Percentiles rank a stretch among this genome's conserved stretches.
Conservation (phyloP, 306 rosid species). For the Sphenostylis stenocarpa region DNA sequence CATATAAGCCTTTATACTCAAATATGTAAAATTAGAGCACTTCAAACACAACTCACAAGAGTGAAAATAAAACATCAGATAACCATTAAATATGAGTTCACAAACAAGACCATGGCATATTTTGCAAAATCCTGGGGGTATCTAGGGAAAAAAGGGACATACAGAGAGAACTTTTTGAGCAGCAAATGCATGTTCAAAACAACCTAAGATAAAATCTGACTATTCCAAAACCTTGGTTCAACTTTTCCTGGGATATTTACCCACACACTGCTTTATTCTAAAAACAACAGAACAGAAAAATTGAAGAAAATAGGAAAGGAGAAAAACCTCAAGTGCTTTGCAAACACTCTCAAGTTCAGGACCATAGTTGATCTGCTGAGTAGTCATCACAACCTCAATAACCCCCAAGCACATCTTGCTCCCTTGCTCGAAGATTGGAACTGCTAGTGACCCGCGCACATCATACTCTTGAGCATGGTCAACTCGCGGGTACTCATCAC, state of each 20-base stretch:
- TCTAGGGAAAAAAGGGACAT: not conserved
- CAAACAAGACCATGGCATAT: not conserved
- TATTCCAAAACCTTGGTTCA: slow-evolving; percentile 20
- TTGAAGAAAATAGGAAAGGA: slow-evolving; percentile 17
- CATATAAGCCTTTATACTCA: slow-evolving; percentile 26
- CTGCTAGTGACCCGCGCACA: slow-evolving; percentile 81
- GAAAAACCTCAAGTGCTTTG: slow-evolving; percentile 91
- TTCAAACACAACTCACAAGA: not conserved
- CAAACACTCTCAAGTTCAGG: slow-evolving; percentile 74
- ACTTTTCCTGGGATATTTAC: not conserved
- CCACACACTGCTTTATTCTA: not conserved
- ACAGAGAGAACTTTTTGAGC: not conserved
- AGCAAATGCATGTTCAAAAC: slow-evolving; percentile 6
- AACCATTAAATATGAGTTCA: not conserved
- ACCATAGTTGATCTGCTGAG: slow-evolving; percentile 64
- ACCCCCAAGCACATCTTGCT: slow-evolving; percentile 84
- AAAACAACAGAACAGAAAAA: slow-evolving; percentile 20
- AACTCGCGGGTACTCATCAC: slow-evolving; percentile 81
- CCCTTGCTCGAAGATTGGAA: slow-evolving; percentile 82
- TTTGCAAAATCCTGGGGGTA: not conserved
- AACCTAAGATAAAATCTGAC: slow-evolving; percentile 9
- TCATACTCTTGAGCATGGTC: slow-evolving; percentile 66
- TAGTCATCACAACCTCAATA: slow-evolving; percentile 82
- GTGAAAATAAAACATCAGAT: not conserved
- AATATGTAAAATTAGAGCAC: slow-evolving; percentile 18